phyloP scores from a whole-genome alignment of 2,329 filamentous ascomycete species.

The Alternaria sp. region DNA sequence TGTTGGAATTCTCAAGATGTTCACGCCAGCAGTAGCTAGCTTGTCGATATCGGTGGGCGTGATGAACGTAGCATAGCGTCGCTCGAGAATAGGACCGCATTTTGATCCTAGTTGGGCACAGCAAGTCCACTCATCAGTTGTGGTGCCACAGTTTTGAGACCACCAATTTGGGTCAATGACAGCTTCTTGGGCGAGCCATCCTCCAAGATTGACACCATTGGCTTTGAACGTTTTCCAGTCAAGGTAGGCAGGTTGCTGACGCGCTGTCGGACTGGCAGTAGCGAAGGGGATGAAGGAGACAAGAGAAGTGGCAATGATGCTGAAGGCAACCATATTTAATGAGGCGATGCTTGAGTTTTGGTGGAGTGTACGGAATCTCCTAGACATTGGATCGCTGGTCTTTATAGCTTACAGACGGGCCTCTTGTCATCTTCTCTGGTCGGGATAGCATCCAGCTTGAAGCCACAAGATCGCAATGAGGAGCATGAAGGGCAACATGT shows the following conservation, averaged over 20 bases:
- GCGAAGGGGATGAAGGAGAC: neutral
- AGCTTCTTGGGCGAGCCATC: conserved; percentile 48
- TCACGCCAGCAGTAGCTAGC: conserved; percentile 43
- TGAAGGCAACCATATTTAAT: neutral
- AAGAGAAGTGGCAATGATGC: neutral
- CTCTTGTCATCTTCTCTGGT: neutral
- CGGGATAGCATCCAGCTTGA: neutral
- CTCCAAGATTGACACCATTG: conserved; percentile 41
- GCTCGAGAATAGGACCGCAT: conserved; percentile 42
- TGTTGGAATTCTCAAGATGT: conserved; percentile 49
- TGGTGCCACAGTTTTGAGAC: conserved; percentile 26
- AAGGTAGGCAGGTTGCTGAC: conserved; percentile 1
- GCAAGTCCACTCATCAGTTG: conserved; percentile 49
- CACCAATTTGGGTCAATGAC: conserved; percentile 41
- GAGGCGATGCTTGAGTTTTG: neutral
- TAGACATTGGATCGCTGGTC: neutral
- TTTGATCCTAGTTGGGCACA: conserved; percentile 41
- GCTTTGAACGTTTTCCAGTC: conserved; percentile 31
- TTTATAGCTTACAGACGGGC: neutral
- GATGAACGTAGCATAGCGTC: conserved; percentile 43
- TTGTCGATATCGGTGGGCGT: conserved; percentile 45
- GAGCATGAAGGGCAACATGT: neutral
- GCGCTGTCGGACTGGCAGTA: neutral
- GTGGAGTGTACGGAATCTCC: neutral
- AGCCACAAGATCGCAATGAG: no score